These are phyloP conservation scores for Beauveria varroae DNA, from an alignment of 2,329 filamentous ascomycete genomes.

Conservation along the genomic window DNA sequence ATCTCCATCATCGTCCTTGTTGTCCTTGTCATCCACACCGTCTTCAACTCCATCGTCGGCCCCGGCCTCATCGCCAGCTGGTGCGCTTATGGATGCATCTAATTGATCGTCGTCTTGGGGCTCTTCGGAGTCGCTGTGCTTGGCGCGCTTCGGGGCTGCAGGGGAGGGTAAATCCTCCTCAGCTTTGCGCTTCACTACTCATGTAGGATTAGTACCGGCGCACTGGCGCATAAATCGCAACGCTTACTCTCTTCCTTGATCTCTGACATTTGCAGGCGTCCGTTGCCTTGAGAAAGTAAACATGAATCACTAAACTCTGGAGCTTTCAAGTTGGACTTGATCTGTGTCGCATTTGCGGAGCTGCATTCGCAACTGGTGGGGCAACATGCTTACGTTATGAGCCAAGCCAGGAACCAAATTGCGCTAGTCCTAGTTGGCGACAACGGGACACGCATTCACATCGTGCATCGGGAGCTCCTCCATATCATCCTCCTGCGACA, in stretches of 20 bases:
- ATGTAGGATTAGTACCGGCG: slow-evolving; percentile 4
- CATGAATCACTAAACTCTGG: not conserved
- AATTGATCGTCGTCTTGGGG: slow-evolving; percentile 1
- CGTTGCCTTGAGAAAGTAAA: not conserved
- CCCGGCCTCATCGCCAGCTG: not conserved
- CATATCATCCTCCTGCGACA: not conserved
- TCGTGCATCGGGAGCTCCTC: slow-evolving; percentile 22
- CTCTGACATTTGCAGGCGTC: slow-evolving; percentile 18
- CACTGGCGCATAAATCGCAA: not conserved
- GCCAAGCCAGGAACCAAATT: not conserved
- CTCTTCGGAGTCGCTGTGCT: slow-evolving; percentile 36
- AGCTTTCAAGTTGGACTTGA: not conserved
- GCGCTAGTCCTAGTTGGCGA: slow-evolving; percentile 25
- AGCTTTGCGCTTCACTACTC: slow-evolving; percentile 64
- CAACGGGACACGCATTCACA: slow-evolving; percentile 27
- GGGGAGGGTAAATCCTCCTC: slow-evolving; percentile 56
- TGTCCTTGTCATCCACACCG: not conserved
- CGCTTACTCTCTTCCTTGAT: slow-evolving; percentile 33
- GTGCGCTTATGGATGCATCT: not conserved
- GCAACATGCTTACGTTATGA: slow-evolving; percentile 23
- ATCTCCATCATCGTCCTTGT: not conserved
- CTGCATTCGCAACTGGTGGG: not conserved
- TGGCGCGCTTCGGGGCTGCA: slow-evolving; percentile 57
- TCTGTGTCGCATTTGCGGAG: slow-evolving; percentile 5
- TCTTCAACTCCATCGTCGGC: slow-evolving; percentile 3